Percentiles rank a stretch among this genome's conserved stretches.
Evolutionary conservation across 2,329 filamentous ascomycete genomes (phyloP).

Genomic region (Diaporthe ilicicola): DNA sequence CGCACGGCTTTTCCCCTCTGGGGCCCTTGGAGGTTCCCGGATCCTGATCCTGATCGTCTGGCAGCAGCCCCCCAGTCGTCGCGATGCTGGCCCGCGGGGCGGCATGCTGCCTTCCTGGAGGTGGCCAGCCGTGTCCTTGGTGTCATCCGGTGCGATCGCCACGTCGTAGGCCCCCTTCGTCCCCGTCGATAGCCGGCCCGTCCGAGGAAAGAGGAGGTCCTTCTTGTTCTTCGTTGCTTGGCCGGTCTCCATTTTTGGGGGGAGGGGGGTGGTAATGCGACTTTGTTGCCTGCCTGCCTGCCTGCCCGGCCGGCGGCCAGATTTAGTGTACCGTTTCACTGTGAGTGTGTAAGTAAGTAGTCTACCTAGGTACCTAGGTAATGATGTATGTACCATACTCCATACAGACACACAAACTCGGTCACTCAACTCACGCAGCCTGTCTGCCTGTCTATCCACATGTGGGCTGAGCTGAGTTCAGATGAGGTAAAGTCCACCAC

Average conservation of each 20-base stretch:
- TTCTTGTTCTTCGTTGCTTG: neutral
- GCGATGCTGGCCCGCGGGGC: neutral
- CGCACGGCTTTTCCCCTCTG: neutral
- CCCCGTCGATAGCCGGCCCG: neutral
- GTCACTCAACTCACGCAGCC: neutral
- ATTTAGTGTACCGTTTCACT: neutral
- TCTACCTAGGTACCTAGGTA: neutral
- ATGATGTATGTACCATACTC: neutral
- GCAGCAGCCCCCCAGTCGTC: neutral
- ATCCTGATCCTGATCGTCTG: neutral
- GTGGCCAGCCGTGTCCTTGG: neutral
- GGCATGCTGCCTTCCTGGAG: neutral
- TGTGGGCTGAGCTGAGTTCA: neutral
- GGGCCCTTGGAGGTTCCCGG: no score
- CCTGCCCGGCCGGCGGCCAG: neutral
- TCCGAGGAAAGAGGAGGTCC: neutral
- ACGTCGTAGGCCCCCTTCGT: neutral
- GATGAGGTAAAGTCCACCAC: neutral
- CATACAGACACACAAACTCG: neutral
- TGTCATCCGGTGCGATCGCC: conserved; percentile 3
- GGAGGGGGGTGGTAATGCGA: neutral
- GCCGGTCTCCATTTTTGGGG: no score
- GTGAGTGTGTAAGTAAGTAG: neutral
- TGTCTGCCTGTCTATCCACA: neutral
- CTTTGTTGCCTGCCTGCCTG: conserved; percentile 9